Conservation (phyloP, 129 eudicot genomes). For the Kitagawia praeruptora region DNA sequence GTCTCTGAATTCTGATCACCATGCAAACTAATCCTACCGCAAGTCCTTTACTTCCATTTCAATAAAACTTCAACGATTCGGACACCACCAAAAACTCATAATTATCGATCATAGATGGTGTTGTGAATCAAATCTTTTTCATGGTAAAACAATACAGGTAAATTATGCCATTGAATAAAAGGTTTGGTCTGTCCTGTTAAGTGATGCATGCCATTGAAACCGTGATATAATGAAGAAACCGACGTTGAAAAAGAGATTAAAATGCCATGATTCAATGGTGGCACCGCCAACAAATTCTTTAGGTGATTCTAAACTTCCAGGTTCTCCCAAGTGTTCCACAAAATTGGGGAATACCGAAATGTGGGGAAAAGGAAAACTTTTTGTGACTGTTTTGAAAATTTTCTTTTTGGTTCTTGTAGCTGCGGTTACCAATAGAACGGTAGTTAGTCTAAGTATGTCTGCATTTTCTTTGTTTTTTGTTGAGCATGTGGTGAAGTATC, state of each 20-base stretch:
- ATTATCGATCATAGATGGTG: background rate
- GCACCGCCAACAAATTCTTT: background rate
- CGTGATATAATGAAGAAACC: slow-evolving; percentile 43
- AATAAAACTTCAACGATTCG: background rate
- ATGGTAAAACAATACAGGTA: background rate
- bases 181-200: slow-evolving; percentile 22
- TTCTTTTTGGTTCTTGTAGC: slow-evolving; percentile 40
- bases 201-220: slow-evolving; percentile 54
- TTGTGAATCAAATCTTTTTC: background rate
- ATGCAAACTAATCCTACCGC: background rate
- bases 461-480: slow-evolving; percentile 42
- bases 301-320: background rate
- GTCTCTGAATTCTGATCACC: background rate
- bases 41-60: background rate
- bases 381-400: slow-evolving; percentile 29
- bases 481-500: slow-evolving; percentile 38
- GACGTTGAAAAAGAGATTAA: slow-evolving; percentile 24
- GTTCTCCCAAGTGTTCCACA: background rate
- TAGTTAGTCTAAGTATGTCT: slow-evolving; percentile 48
- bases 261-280: background rate
- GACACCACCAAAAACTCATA: background rate
- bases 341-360: background rate
- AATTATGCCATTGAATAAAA: slow-evolving; percentile 24
- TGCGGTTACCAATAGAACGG: slow-evolving; percentile 13
- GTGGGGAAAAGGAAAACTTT: slow-evolving; percentile 14